Base-by-base conservation (phyloP, 148 eudicot species). In the Spergularia marina region DNA sequence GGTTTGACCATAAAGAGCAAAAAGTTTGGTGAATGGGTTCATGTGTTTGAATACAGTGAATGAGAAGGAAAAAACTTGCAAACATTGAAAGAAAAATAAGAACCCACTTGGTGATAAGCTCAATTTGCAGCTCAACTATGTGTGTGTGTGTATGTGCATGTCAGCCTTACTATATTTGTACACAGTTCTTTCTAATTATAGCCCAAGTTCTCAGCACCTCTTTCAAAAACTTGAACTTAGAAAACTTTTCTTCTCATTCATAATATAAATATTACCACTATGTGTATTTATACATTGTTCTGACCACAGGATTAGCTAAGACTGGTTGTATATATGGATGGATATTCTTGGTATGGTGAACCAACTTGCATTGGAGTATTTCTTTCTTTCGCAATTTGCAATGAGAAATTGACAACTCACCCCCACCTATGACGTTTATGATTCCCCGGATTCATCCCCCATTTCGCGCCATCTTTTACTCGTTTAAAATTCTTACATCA, bases 261-360 rank as follows among this genome's bases (percentile, higher is more conserved):
- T 2, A 2, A 30, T 30, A 30, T 30, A 30, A 44, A 44, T 44
- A 44, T 44, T 44, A 44, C 49, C 49, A 44, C 49, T 44, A 44
- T 44, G 49, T 6, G 10, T 9, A 6, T 9, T 44, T 5, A 44
- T 44, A 4, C 49, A 44, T 44, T 44, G 49, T 44, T 44, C 49
- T 44, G 49, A 44, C 49, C 49, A 44, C 49, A 44, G 49, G 49
- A 44, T 30, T 30, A 30, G 36, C 36, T 3, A 30, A 30, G 36
- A 2, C 36, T 30, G 4, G 36, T 30, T 30, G 36, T 30, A 30
- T 30, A 23, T 23, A 23, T 30, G 4, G 0, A 44, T 9, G 17
- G 18, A 65, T 65, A 65, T 65, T 39, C 68, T 65, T 65, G 68
- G 51, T 65, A 49, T 7, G 52, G 4, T 65, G 18, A 39, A 64